Percentiles rank a stretch among this genome's conserved stretches.
phyloP scores from a whole-genome alignment of 805 yeast species.

The Saccharomycopsis sp. region DNA sequence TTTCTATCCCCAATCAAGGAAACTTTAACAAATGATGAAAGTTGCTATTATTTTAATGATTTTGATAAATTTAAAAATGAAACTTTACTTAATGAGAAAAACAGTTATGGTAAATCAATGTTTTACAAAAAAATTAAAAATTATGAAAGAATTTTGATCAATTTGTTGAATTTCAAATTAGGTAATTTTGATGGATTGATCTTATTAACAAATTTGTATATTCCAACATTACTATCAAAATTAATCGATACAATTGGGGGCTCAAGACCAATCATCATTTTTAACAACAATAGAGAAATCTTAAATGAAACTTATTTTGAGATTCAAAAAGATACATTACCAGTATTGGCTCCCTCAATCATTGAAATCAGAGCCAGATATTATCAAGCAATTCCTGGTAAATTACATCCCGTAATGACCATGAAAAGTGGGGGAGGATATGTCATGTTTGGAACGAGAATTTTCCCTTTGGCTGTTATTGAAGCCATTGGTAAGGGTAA shows the following conservation, averaged over 20 bases:
- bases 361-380: slow-evolving; percentile 74
- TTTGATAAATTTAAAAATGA: too few species aligned
- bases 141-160: slow-evolving; percentile 25
- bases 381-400: slow-evolving; percentile 89
- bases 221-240: slow-evolving; percentile 51
- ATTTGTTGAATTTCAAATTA: slow-evolving; percentile 38
- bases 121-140: slow-evolving; percentile 51
- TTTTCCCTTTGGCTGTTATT: slow-evolving; percentile 55
- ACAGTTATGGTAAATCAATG: slow-evolving; percentile 50
- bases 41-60: slow-evolving; percentile 5
- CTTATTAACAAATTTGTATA: slow-evolving; percentile 60
- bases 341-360: slow-evolving; percentile 74
- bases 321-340: slow-evolving; percentile 33
- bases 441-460: slow-evolving; percentile 67
- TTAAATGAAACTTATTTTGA: slow-evolving; percentile 64
- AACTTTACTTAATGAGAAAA: slow-evolving; percentile 37
- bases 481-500: slow-evolving; percentile 63
- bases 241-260: slow-evolving; percentile 65
- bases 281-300: slow-evolving; percentile 71
- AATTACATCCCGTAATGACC: slow-evolving; percentile 93
- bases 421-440: slow-evolving; percentile 90
- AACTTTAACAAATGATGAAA: slow-evolving; percentile 11
- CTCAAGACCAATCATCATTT: slow-evolving; percentile 77
- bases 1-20: slow-evolving; percentile 61
- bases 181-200: slow-evolving; percentile 68